Base-by-base conservation (phyloP, 495 filamentous ascomycete species). In the Podospora anserina region DNA sequence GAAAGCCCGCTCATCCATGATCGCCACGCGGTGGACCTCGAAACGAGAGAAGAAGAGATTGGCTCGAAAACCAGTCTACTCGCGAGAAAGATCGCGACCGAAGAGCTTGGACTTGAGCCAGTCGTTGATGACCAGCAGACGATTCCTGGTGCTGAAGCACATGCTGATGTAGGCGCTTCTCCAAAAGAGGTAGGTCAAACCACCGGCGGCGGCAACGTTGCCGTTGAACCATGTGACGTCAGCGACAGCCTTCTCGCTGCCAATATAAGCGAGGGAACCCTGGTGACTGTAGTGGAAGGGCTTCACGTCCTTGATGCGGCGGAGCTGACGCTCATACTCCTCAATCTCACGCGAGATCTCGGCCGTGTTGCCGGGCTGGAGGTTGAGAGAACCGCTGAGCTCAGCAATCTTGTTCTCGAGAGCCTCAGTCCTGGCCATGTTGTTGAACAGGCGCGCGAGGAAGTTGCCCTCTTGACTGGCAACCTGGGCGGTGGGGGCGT, bases 251-350 rank as follows among this genome's bases (percentile, higher is more conserved):
- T 93, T 92, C 78, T 99, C 95, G 82, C 91, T 94, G 61, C 95
- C 95, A 79, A 99, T 99, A 81, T 99, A 99, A 64, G 95, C 95
- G 79, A 99, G 79, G 74, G 88, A 92, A 74, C 95, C 95, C 83
- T 99, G 93, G 82, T 99, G 95, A 53, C 91, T 91, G 86, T 99
- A 99, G 83, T 97, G 90, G 84, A 99, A 99, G 32, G 95, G 95
- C 70, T 92, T 94, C 75, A 97, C 88, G 80, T 94, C 90, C 87
- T 96, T 97, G 77, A 94, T 89, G 65, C 93, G 86, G 65, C 91
- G 88, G 66, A 98, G 85, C 74, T 94, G 87, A 79, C 90, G 92
- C 86, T 97, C 91, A 71, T 90, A 83, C 65, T 88, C 83, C 77
- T 93, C 91, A 76, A 98, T 96, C 82, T 96, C 84, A 69, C 86